phyloP scores from a whole-genome alignment of 306 rosid genomes.

The Fragaria iinumae region DNA sequence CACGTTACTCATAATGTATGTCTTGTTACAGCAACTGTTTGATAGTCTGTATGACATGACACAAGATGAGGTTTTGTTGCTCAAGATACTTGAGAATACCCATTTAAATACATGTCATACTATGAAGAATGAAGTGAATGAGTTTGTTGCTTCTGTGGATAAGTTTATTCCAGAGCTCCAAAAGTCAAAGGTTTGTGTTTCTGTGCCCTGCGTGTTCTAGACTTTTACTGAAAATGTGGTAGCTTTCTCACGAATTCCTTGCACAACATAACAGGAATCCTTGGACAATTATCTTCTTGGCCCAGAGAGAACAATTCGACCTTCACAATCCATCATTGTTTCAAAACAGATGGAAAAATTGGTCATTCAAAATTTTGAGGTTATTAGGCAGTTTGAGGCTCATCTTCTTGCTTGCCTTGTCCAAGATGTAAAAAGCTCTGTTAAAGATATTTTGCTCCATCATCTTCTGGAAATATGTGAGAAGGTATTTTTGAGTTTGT shows the following conservation, averaged over 20 bases:
- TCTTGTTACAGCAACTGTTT: slow-evolving; percentile 64
- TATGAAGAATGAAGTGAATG: slow-evolving; percentile 44
- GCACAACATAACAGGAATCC: slow-evolving; percentile 52
- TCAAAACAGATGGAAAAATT: slow-evolving; percentile 60
- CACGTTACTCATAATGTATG: slow-evolving; percentile 7
- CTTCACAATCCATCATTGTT: slow-evolving; percentile 40
- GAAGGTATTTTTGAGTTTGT: slow-evolving; percentile 46
- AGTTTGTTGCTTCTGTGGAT: slow-evolving; percentile 51
- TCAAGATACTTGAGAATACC: slow-evolving; percentile 44
- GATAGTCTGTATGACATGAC: slow-evolving; percentile 54
- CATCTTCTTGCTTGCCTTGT: slow-evolving; percentile 34
- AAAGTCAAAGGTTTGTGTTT: slow-evolving; percentile 61
- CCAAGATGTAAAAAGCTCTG: slow-evolving; percentile 44
- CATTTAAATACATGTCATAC: slow-evolving; percentile 59
- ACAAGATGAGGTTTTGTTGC: slow-evolving; percentile 60
- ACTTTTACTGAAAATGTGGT: slow-evolving; percentile 14
- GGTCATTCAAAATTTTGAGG: slow-evolving; percentile 55
- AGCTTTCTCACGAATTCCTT: slow-evolving; percentile 21
- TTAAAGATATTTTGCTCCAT: slow-evolving; percentile 46
- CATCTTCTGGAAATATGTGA: slow-evolving; percentile 53
- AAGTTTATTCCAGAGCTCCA: slow-evolving; percentile 52
- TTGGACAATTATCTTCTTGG: slow-evolving; percentile 67
- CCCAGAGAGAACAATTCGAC: slow-evolving; percentile 32
- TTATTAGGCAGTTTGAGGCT: slow-evolving; percentile 44
- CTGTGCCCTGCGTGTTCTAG: slow-evolving; percentile 28